Conservation (phyloP, 1,284 basidiomycete species). For the Ceratobasidium sp. region DNA sequence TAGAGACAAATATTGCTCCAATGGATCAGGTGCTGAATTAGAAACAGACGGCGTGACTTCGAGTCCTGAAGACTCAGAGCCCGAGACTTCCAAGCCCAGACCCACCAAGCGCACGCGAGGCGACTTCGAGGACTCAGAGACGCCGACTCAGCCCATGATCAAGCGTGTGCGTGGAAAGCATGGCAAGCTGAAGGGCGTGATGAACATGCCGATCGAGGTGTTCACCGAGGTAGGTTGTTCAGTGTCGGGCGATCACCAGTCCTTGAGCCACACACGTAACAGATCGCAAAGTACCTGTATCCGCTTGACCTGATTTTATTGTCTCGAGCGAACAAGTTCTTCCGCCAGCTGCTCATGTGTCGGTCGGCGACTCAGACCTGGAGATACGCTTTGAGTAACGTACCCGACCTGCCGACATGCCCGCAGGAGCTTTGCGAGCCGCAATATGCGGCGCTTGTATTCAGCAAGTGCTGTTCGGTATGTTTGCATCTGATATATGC, state of each 20-base stretch:
- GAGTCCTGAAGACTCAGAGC: too few relatives aligned
- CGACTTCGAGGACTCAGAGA: too few relatives aligned
- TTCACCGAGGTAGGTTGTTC: neutral
- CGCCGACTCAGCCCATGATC: too few relatives aligned
- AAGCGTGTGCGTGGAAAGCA: constrained; percentile 8
- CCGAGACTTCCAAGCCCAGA: too few relatives aligned
- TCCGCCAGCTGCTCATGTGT: constrained; percentile 28
- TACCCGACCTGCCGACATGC: constrained; percentile 12
- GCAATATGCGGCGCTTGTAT: constrained; percentile 27
- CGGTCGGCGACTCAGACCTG: constrained; percentile 15
- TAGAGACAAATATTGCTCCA: too few relatives aligned
- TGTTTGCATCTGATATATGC: neutral
- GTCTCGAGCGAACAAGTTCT: constrained; percentile 28
- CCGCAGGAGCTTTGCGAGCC: constrained; percentile 36
- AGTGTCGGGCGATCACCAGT: neutral
- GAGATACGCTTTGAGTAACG: constrained; percentile 13
- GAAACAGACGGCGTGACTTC: too few relatives aligned
- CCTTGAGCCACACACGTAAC: neutral
- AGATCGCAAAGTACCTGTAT: constrained; percentile 31
- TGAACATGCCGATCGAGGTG: constrained; percentile 26
- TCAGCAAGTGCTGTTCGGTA: constrained; percentile 37
- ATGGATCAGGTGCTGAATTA: too few relatives aligned
- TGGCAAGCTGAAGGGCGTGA: constrained; percentile 36
- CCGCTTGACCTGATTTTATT: constrained; percentile 33
- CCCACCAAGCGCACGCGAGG: too few relatives aligned